Percentiles rank a stretch among this genome's conserved stretches.
phyloP scores from a whole-genome alignment of 1,284 basidiomycete species.

The Ceratobasidium sp. region DNA sequence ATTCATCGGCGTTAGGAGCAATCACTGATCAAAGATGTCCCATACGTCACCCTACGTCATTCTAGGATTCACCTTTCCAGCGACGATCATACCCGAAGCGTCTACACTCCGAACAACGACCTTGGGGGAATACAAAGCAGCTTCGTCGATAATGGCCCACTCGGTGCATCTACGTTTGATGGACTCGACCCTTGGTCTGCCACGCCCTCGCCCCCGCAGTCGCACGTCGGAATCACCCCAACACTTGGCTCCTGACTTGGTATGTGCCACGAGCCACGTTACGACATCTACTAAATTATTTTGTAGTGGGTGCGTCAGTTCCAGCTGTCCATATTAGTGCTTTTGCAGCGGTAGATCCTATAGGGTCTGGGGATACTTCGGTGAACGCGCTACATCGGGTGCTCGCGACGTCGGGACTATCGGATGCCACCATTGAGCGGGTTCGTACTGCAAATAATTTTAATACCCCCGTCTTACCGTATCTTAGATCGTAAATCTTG shows the following conservation, averaged over 20 bases:
- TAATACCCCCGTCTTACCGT: conserved; percentile 25
- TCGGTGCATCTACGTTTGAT: conserved; percentile 75
- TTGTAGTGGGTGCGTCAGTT: conserved; percentile 78
- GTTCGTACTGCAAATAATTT: conserved; percentile 61
- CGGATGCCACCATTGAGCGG: conserved; percentile 84
- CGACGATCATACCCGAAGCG: too few relatives aligned
- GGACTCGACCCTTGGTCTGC: conserved; percentile 91
- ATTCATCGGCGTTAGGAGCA: too few relatives aligned
- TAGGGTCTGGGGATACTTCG: conserved; percentile 78
- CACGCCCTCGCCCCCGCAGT: conserved; percentile 80
- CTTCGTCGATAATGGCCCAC: conserved; percentile 63
- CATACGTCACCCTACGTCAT: too few relatives aligned
- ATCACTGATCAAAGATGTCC: too few relatives aligned
- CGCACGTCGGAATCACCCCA: conserved; percentile 58
- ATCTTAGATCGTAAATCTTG: conserved; percentile 83
- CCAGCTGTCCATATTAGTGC: conserved; percentile 82
- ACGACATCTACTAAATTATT: conserved; percentile 34
- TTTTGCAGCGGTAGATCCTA: conserved; percentile 77
- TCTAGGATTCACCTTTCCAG: too few relatives aligned
- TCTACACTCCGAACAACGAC: conserved; percentile 39
- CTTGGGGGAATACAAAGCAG: conserved; percentile 45
- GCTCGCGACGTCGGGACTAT: conserved; percentile 78
- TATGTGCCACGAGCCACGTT: conserved; percentile 68
- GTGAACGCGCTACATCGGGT: conserved; percentile 85
- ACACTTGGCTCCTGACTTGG: conserved; percentile 68